Conservation (phyloP, 2,329 filamentous ascomycete species). For the Fonsecaea erecta region DNA sequence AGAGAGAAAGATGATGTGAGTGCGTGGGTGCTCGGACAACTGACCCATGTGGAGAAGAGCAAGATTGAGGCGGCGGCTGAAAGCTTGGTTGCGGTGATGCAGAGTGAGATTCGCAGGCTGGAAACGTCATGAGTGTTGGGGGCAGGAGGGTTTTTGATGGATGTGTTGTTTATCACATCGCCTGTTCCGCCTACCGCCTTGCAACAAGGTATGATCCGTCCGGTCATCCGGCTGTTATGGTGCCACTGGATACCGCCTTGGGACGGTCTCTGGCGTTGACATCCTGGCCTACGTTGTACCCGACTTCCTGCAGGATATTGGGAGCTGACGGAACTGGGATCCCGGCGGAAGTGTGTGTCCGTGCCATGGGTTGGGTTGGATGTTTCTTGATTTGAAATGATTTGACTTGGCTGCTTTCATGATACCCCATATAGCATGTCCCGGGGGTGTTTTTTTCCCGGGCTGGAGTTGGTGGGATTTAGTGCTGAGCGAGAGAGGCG, state of each 20-base stretch:
- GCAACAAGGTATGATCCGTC: background rate
- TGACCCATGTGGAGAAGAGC: conserved; percentile 59
- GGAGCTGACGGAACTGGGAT: background rate
- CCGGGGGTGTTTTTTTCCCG: background rate
- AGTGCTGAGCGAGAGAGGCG: background rate
- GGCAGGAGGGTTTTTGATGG: too few relatives aligned
- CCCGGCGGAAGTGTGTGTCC: background rate
- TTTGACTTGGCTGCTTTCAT: background rate
- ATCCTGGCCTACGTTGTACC: background rate
- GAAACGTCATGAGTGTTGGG: conserved; percentile 17
- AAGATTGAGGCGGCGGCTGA: conserved; percentile 56
- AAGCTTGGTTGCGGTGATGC: conserved; percentile 58
- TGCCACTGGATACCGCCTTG: too few relatives aligned
- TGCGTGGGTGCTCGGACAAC: conserved; percentile 74
- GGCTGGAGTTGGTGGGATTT: background rate
- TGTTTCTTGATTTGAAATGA: background rate
- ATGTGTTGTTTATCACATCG: too few relatives aligned
- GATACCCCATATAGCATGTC: conserved; percentile 9
- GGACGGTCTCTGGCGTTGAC: background rate
- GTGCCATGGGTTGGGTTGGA: background rate
- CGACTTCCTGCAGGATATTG: background rate
- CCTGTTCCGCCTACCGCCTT: background rate
- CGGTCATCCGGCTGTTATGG: too few relatives aligned
- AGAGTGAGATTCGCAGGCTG: conserved; percentile 49
- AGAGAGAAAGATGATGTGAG: conserved; percentile 71